Conservation (phyloP, 2,329 filamentous ascomycete species). For the Fusarium scirpi region DNA sequence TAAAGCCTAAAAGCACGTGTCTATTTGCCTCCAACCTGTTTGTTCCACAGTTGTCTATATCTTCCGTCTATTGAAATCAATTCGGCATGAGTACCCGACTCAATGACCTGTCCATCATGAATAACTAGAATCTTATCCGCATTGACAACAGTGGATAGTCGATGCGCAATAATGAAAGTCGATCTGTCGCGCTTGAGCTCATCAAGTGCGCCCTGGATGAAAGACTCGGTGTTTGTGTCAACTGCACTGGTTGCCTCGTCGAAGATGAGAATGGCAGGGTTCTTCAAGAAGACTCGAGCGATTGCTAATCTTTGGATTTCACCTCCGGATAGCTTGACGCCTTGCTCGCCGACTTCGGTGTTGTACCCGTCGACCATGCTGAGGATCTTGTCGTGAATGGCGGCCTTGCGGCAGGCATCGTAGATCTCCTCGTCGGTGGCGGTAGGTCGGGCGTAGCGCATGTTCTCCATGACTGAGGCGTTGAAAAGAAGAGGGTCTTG, state of each 20-base stretch:
- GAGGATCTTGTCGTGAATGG: conserved; percentile 73
- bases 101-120: conserved; percentile 62
- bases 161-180: conserved; percentile 63
- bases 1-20: background rate
- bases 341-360: conserved; percentile 65
- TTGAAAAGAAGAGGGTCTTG: conserved; percentile 75
- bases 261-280: conserved; percentile 71
- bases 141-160: conserved; percentile 56
- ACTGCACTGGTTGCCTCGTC: conserved; percentile 75
- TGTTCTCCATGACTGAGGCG: conserved; percentile 71
- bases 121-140: conserved; percentile 67
- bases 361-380: conserved; percentile 66
- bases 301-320: conserved; percentile 69
- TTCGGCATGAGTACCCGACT: conserved; percentile 63
- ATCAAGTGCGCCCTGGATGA: conserved; percentile 60
- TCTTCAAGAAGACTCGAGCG: conserved; percentile 65
- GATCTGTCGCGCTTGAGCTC: conserved; percentile 61
- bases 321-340: conserved; percentile 67
- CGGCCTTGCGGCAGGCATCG: conserved; percentile 70
- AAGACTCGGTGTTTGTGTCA: conserved; percentile 58
- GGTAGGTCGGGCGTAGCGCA: conserved; percentile 71
- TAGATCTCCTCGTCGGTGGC: conserved; percentile 71
- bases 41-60: conserved; percentile 65
- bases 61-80: conserved; percentile 61
- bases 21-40: conserved; percentile 50